Conservation (phyloP, 2,329 filamentous ascomycete genomes). For the Fusarium chaquense region DNA sequence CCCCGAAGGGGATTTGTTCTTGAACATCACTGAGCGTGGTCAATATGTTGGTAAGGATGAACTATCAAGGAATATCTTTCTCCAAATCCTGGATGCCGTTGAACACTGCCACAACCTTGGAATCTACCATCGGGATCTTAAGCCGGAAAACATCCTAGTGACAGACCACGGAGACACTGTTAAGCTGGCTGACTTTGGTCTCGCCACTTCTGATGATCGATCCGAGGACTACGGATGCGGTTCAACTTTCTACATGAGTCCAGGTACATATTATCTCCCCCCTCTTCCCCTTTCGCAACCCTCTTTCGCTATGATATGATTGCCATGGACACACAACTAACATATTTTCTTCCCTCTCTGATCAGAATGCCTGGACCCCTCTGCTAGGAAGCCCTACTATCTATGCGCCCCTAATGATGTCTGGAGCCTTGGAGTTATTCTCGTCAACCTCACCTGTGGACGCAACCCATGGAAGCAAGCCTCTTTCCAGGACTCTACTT, state of each 20-base stretch:
- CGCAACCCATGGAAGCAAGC: conserved; percentile 99
- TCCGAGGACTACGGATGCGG: conserved; percentile 98
- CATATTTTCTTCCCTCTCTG: conserved; percentile 42
- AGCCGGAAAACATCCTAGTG: conserved; percentile 98
- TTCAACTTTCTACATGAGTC: conserved; percentile 99
- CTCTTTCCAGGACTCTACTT: conserved; percentile 92
- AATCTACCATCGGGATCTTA: conserved; percentile 97
- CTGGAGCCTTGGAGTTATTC: conserved; percentile 97
- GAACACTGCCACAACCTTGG: conserved; percentile 92
- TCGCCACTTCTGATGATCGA: conserved; percentile 84
- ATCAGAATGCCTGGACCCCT: conserved; percentile 88
- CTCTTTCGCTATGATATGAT: conserved; percentile 8
- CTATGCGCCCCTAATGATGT: conserved; percentile 95
- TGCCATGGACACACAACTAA: conserved; percentile 43
- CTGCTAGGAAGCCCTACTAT: conserved; percentile 81
- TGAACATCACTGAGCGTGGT: conserved; percentile 95
- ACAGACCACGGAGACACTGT: conserved; percentile 88
- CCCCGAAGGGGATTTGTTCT: conserved; percentile 95
- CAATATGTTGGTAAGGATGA: conserved; percentile 94
- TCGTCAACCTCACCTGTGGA: conserved; percentile 97
- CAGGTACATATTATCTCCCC: conserved; percentile 73
- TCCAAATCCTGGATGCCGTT: conserved; percentile 96
- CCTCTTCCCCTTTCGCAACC: conserved; percentile 21
- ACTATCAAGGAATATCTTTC: conserved; percentile 86
- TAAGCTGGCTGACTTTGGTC: conserved; percentile 96